Conservation (phyloP, 495 filamentous ascomycete species). For the Penicillium argentinense region DNA sequence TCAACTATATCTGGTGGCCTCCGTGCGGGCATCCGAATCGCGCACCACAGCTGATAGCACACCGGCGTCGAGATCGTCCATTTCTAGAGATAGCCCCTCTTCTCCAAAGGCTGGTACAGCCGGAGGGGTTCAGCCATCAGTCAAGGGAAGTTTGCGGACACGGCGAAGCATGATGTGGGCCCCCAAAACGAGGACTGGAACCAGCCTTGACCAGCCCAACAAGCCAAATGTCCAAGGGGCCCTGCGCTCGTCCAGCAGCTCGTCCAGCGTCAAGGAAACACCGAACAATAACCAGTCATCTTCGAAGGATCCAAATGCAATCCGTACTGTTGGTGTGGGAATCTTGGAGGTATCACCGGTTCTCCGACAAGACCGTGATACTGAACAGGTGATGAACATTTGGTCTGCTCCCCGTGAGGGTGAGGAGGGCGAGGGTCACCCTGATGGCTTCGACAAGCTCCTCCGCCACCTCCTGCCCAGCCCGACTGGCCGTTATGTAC, state of each 20-base stretch:
- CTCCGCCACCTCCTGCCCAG: slow-evolving; percentile 74
- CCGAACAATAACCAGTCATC: slow-evolving; percentile 31
- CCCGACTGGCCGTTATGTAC: slow-evolving; percentile 68
- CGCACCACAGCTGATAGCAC: slow-evolving; percentile 37
- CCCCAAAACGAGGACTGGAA: slow-evolving; percentile 32
- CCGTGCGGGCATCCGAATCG: slow-evolving; percentile 65
- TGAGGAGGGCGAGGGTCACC: slow-evolving; percentile 49
- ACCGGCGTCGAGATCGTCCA: slow-evolving; percentile 28
- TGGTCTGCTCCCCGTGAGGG: slow-evolving; percentile 67
- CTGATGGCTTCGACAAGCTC: slow-evolving; percentile 73
- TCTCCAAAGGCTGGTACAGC: slow-evolving; percentile 27
- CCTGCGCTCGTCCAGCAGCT: slow-evolving; percentile 55
- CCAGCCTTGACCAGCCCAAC: slow-evolving; percentile 26
- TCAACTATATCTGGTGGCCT: slow-evolving; percentile 81
- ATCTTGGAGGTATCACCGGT: slow-evolving; percentile 76
- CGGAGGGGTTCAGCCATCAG: slow-evolving; percentile 27
- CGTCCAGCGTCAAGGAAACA: slow-evolving; percentile 50
- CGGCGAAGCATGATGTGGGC: slow-evolving; percentile 88
- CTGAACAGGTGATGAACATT: slow-evolving; percentile 74
- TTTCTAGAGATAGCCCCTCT: slow-evolving; percentile 38
- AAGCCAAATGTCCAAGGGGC: slow-evolving; percentile 37
- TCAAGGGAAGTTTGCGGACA: slow-evolving; percentile 46
- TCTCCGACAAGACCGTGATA: slow-evolving; percentile 71
- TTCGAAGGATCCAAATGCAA: slow-evolving; percentile 48
- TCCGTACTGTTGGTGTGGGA: slow-evolving; percentile 76